Evolutionary conservation across 148 eudicot species (phyloP).

Genomic region (Suaeda aralocaspica): DNA sequence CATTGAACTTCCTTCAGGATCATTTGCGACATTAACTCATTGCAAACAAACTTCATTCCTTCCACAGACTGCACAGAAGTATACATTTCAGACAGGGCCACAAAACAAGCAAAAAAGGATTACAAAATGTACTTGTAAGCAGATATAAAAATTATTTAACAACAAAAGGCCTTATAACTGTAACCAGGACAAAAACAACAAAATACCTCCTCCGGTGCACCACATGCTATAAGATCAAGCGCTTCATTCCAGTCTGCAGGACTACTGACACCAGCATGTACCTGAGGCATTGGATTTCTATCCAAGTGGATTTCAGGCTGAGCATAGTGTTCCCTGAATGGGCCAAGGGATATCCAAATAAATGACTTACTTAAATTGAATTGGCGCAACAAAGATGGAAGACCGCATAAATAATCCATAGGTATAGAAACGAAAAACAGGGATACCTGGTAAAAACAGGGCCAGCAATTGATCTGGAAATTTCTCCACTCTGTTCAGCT

Average conservation of each 20-base stretch:
- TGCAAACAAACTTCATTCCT: conserved; percentile 98
- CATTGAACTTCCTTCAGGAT: conserved; percentile 77
- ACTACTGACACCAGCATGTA: conserved; percentile 48
- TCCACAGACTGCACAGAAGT: conserved; percentile 75
- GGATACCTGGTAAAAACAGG: conserved; percentile 67
- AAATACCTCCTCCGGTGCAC: conserved; percentile 90
- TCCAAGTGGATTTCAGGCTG: conserved; percentile 63
- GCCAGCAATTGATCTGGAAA: conserved; percentile 54
- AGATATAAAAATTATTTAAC: too few relatives aligned
- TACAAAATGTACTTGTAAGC: neutral
- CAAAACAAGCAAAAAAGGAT: neutral
- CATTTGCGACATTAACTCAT: conserved; percentile 75
- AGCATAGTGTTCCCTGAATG: conserved; percentile 59
- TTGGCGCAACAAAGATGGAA: neutral
- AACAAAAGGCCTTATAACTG: too few relatives aligned
- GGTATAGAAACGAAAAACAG: too few relatives aligned
- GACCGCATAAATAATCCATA: too few relatives aligned
- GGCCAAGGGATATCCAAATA: neutral
- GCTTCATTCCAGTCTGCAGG: conserved; percentile 99
- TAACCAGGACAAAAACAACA: neutral
- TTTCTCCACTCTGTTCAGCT: conserved; percentile 97
- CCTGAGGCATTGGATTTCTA: conserved; percentile 43
- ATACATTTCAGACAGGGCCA: neutral
- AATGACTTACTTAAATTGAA: neutral
- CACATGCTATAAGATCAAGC: conserved; percentile 64